A percentile compares a stretch with the other conserved stretches of the same genome.
Conservation (phyloP, 305 asterid species). For the Fraxinus paxiana region DNA sequence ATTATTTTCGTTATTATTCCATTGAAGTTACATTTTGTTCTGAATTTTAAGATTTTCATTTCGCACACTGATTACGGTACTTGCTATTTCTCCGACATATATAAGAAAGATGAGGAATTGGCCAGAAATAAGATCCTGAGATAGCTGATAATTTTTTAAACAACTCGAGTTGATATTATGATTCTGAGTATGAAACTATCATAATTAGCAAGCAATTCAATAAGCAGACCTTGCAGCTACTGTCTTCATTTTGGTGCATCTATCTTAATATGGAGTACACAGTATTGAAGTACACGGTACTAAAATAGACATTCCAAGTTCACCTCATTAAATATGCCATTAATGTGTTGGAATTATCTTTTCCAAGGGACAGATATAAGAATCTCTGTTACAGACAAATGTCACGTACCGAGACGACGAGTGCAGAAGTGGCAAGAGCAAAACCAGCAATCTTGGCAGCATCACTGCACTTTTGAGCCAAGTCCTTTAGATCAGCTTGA, state of each 20-base stretch:
- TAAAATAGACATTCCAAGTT: background rate
- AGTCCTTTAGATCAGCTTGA: constrained; percentile 65
- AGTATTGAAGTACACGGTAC: background rate
- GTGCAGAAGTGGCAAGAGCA: constrained; percentile 96
- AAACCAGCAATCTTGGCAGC: constrained; percentile 91
- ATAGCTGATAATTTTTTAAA: no score
- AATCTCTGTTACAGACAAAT: background rate
- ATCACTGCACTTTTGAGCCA: constrained; percentile 73
- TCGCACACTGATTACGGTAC: no score
- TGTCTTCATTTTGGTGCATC: background rate
- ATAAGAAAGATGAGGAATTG: no score
- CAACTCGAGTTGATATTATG: no score
- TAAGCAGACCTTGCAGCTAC: background rate
- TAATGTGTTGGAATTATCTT: background rate
- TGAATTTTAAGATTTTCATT: background rate
- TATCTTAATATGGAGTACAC: background rate
- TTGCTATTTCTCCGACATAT: no score
- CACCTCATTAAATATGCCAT: background rate
- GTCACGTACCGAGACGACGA: constrained; percentile 57
- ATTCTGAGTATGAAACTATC: no score
- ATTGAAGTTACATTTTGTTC: background rate
- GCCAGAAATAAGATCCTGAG: no score
- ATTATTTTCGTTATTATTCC: background rate
- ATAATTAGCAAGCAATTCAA: background rate
- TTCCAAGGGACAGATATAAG: background rate